These are phyloP conservation scores for Dothideomycetes sp. DNA, from an alignment of 2,329 filamentous ascomycete species.

Conservation along the genomic window DNA sequence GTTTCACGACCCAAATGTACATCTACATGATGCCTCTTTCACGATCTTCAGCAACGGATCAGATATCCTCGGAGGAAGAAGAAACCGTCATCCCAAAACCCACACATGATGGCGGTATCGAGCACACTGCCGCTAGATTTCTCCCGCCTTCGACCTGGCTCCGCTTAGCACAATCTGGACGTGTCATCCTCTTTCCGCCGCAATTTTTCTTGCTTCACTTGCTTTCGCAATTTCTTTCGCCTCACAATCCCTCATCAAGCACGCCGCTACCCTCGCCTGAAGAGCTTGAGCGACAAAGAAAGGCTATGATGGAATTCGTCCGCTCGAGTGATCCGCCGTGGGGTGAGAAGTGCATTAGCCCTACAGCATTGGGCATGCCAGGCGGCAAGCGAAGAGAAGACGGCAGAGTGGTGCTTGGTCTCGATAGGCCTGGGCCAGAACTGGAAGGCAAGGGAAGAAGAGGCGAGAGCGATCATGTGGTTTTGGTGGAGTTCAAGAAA, in stretches of 20 bases:
- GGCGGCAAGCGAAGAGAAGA: conserved; percentile 32
- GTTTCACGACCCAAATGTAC: conserved; percentile 97
- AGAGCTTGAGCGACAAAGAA: conserved; percentile 39
- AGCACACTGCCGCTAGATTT: conserved; percentile 69
- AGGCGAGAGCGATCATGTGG: conserved; percentile 44
- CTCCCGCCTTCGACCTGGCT: conserved; percentile 62
- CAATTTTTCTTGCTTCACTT: conserved; percentile 66
- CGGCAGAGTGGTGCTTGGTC: conserved; percentile 38
- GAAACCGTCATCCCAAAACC: conserved; percentile 57
- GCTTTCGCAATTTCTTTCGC: conserved; percentile 42
- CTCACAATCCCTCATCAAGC: too few relatives aligned
- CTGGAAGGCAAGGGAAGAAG: conserved; percentile 36
- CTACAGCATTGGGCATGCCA: conserved; percentile 24
- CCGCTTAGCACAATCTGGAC: conserved; percentile 45
- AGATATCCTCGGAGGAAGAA: conserved; percentile 12
- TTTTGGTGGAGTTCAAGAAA: conserved; percentile 45
- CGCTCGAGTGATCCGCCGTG: conserved; percentile 28
- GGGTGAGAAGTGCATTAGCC: conserved; percentile 32
- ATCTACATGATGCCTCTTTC: conserved; percentile 68
- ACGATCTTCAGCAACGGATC: background rate
- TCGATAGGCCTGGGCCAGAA: conserved; percentile 47
- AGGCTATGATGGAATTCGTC: conserved; percentile 46
- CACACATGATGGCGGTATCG: conserved; percentile 57
- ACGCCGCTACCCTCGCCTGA: conserved; percentile 21
- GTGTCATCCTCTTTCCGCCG: conserved; percentile 81